Conservation (phyloP, 1,284 basidiomycete species). For the Boletellus deceptivus region DNA sequence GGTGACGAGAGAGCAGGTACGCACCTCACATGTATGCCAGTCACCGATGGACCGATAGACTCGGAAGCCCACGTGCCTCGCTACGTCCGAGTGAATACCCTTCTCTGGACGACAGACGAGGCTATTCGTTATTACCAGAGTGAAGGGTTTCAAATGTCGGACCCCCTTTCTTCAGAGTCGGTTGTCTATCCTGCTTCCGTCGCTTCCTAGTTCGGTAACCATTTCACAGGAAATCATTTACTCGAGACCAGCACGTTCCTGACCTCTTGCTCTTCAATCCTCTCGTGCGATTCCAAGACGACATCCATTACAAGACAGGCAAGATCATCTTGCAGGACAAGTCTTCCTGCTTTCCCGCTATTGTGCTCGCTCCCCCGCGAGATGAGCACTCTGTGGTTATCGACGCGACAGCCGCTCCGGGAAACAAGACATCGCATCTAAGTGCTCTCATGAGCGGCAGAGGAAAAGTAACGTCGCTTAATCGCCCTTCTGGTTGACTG, state of each 20-base stretch:
- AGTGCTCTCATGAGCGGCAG: conserved; percentile 81
- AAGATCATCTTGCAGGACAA: conserved; percentile 95
- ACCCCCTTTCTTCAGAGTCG: conserved; percentile 52
- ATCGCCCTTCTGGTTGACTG: not conserved
- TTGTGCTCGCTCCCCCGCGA: conserved; percentile 67
- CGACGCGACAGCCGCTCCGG: conserved; percentile 95
- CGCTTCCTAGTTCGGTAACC: conserved; percentile 5
- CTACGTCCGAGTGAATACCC: conserved; percentile 83
- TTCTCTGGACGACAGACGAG: conserved; percentile 61
- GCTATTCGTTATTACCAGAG: conserved; percentile 54
- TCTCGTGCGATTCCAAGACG: conserved; percentile 56
- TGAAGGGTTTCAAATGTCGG: conserved; percentile 51
- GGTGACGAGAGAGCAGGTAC: conserved; percentile 63
- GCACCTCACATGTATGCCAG: conserved; percentile 12
- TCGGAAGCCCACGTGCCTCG: conserved; percentile 68
- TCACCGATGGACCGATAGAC: not conserved
- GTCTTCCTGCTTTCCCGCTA: conserved; percentile 94
- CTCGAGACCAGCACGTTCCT: conserved; percentile 75
- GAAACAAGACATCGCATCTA: conserved; percentile 96
- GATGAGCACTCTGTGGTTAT: conserved; percentile 61
- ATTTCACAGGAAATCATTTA: conserved; percentile 54
- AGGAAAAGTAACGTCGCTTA: conserved; percentile 61
- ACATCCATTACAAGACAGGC: conserved; percentile 66
- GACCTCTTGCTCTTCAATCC: conserved; percentile 80
- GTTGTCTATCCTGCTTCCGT: conserved; percentile 20